phyloP scores from a whole-genome alignment of 495 filamentous ascomycete species.

The Penicillium daleae region DNA sequence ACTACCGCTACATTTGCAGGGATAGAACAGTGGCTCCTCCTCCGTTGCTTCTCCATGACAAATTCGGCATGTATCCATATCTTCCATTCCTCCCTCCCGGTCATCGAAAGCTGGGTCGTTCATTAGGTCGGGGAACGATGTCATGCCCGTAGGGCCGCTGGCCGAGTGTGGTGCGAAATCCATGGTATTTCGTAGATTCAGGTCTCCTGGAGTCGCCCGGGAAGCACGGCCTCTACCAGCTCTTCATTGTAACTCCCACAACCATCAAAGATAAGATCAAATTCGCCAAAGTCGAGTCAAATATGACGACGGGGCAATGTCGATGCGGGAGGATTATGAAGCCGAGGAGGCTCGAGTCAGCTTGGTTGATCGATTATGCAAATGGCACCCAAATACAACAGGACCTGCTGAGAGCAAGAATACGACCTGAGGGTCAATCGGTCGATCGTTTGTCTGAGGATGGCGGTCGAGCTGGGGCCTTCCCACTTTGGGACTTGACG shows the following conservation, averaged over 20 bases:
- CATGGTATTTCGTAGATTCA: constrained; percentile 28
- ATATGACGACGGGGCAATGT: background rate
- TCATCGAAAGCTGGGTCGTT: constrained; percentile 62
- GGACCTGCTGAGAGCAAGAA: background rate
- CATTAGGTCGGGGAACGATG: constrained; percentile 62
- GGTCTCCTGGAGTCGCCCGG: constrained; percentile 25
- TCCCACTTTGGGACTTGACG: constrained; percentile 5
- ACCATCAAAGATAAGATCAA: background rate
- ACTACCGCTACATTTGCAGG: constrained; percentile 97
- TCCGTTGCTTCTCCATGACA: constrained; percentile 84
- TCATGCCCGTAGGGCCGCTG: constrained; percentile 22
- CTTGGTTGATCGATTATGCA: background rate
- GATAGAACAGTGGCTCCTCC: constrained; percentile 93
- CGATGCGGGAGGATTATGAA: background rate
- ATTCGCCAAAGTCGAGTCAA: constrained; percentile 2
- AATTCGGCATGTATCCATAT: constrained; percentile 87
- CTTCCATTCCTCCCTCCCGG: constrained; percentile 48
- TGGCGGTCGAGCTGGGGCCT: constrained; percentile 12
- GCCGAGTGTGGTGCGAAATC: constrained; percentile 25
- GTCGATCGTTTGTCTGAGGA: background rate
- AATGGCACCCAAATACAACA: background rate
- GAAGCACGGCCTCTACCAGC: constrained; percentile 28
- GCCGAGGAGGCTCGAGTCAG: background rate
- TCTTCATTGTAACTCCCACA: constrained; percentile 26
- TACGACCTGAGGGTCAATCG: background rate